These are phyloP conservation scores for Colletotrichum gloeosporioides DNA, from an alignment of 2,329 filamentous ascomycete species.

Conservation along the genomic window DNA sequence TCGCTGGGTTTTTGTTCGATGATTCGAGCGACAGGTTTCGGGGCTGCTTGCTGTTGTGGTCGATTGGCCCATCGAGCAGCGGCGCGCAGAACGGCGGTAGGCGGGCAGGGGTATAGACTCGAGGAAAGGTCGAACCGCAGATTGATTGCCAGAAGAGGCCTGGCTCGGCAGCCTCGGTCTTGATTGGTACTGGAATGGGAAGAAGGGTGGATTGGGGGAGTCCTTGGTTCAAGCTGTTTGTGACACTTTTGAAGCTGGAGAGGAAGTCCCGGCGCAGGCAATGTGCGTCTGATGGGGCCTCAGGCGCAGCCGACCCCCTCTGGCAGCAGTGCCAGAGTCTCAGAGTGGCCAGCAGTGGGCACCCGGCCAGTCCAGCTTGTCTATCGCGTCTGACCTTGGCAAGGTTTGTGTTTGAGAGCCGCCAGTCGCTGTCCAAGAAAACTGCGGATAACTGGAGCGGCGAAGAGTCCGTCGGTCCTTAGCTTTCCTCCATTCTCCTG, in stretches of 20 bases:
- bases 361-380: background rate
- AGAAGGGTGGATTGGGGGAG: slow-evolving; percentile 7
- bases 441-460: slow-evolving; percentile 1
- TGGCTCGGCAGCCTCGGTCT: slow-evolving; percentile 1
- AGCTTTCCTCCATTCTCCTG: background rate
- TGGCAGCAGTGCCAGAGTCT: background rate
- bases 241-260: slow-evolving; percentile 6
- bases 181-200: slow-evolving; percentile 12
- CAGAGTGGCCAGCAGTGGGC: background rate
- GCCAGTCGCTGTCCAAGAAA: background rate
- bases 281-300: background rate
- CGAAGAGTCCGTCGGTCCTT: slow-evolving; percentile 7
- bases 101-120: background rate
- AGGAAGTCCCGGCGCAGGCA: slow-evolving; percentile 1
- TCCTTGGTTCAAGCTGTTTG: background rate
- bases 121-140: slow-evolving; percentile 15
- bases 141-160: slow-evolving; percentile 20
- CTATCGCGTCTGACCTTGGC: slow-evolving; percentile 9
- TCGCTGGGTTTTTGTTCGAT: background rate
- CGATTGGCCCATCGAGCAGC: background rate
- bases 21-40: slow-evolving; percentile 4
- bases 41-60: background rate
- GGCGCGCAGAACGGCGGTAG: background rate
- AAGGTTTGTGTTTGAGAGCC: background rate
- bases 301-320: background rate